Evolutionary conservation across 2,329 filamentous ascomycete species (phyloP).

Genomic region (Biscogniauxia mediterranea): DNA sequence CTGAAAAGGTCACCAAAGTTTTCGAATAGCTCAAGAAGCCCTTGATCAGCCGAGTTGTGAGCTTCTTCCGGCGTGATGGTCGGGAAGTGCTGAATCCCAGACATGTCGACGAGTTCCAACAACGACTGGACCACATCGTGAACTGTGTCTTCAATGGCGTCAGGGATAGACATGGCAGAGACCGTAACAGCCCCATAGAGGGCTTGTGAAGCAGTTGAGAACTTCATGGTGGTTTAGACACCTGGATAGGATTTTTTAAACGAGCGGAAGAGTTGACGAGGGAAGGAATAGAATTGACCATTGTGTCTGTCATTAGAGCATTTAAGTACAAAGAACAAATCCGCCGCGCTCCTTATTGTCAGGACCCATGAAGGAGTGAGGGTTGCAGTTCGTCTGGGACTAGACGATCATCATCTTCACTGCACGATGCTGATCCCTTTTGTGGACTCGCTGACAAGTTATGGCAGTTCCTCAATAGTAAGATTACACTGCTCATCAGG

Average conservation of each 20-base stretch:
- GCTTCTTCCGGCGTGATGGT: conserved; percentile 29
- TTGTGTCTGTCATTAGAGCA: conserved; percentile 11
- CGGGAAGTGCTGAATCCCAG: conserved; percentile 29
- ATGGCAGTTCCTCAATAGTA: conserved; percentile 13
- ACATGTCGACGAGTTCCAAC: conserved; percentile 24
- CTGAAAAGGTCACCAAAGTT: conserved; percentile 12
- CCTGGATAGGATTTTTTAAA: conserved; percentile 15
- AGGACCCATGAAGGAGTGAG: conserved; percentile 6
- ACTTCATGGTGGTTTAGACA: conserved; percentile 23
- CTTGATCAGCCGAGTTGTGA: conserved; percentile 18
- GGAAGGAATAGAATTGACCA: conserved; percentile 13
- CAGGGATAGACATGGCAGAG: conserved; percentile 25
- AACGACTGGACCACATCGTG: conserved; percentile 5
- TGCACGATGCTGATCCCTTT: conserved; percentile 17
- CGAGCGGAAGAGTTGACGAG: conserved; percentile 7
- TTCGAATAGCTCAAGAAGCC: conserved; percentile 14
- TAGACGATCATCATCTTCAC: conserved; percentile 30
- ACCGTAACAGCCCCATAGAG: conserved; percentile 29
- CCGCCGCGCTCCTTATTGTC: conserved; percentile 8
- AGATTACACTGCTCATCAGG: conserved; percentile 11
- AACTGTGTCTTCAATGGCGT: conserved; percentile 11
- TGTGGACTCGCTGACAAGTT: conserved; percentile 6
- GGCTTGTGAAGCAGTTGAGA: conserved; percentile 25
- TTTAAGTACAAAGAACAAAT: conserved; percentile 13
- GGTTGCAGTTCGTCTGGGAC: conserved; percentile 6